Evolutionary conservation across 2,329 filamentous ascomycete species (phyloP), one percentile per base, ranked within the genome.

Genomic region (Dactylonectria estremocensis): DNA sequence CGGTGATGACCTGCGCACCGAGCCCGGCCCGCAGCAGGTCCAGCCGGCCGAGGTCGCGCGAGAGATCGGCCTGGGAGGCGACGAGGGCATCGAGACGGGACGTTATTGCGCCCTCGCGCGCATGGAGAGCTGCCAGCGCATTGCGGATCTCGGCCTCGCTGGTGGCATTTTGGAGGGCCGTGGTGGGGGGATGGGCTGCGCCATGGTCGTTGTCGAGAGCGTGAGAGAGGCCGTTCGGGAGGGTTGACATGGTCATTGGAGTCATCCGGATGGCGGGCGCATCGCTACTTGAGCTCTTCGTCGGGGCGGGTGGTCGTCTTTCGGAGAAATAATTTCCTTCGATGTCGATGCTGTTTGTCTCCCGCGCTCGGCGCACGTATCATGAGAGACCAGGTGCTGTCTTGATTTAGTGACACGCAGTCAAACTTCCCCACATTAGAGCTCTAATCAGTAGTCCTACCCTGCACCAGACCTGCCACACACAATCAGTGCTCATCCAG

Each of bases 1-100:
- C 92, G 56, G 93, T 92, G 76, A 95, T 92, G 57, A 93, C 93
- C 78, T 98, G 96, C 5, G 94, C 90, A 66, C 95, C 95, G 35
- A 98, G 88, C 70, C 95, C 92, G 48, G 95, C 95, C 72, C 96
- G 93, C 61, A 98, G 88, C 33, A 97, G 87, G 81, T 99, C 96
- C 70, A 99, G 88, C 18, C 95, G 92, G 68, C 91, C 91, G 57
- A 99, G 87, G 77, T 98, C 94, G 72, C 95, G 93, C 20, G 93
- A 92, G 56, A 99, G 89, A 77, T 97, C 93, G 68, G 93, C 91
- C 79, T 98, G 95, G 1, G 93, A 95, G 69, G 92, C 90, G 55
- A 98, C 84, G 60, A 98, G 89, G 59, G 88, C 85, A 80, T 95
- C 90, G 50, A 98, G 90, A 52, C 91, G 92, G 61, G 87, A 86